Conservation (phyloP, 2,329 filamentous ascomycete genomes). For the Microdochium bolleyi region DNA sequence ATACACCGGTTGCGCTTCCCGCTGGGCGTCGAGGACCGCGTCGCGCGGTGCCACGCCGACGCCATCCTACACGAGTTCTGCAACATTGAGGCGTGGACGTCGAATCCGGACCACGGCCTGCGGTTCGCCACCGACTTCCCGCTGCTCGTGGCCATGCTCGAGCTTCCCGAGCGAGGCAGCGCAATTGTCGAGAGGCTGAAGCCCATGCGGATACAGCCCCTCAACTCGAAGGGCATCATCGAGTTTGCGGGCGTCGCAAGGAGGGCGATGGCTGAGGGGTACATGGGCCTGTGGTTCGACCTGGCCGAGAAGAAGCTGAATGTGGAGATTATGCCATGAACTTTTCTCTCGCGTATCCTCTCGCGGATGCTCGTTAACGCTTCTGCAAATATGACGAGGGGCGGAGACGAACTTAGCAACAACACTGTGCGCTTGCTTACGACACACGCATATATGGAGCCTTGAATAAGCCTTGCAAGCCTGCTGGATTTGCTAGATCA, state of each 20-base stretch:
- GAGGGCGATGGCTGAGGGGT: background rate
- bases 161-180: background rate
- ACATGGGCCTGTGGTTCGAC: constrained; percentile 6
- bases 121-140: constrained; percentile 2
- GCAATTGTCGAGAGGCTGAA: constrained; percentile 1
- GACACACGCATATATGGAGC: too few relatives aligned
- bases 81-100: constrained; percentile 1
- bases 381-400: too few relatives aligned
- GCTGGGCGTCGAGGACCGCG: constrained; percentile 16
- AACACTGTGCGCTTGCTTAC: too few relatives aligned
- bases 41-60: constrained; percentile 1
- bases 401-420: too few relatives aligned
- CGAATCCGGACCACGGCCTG: background rate
- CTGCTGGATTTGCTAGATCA: too few relatives aligned
- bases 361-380: too few relatives aligned
- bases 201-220: constrained; percentile 1
- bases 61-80: constrained; percentile 2
- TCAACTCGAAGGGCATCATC: constrained; percentile 1
- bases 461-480: too few relatives aligned
- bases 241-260: constrained; percentile 1
- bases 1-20: constrained; percentile 21
- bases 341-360: too few relatives aligned
- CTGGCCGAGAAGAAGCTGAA: constrained; percentile 3
- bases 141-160: constrained; percentile 2
- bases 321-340: constrained; percentile 1